A percentile compares a stretch with the other conserved stretches of the same genome.
These are phyloP conservation scores for Prunus mira DNA, from an alignment of 306 rosid species.

Conservation along the genomic window DNA sequence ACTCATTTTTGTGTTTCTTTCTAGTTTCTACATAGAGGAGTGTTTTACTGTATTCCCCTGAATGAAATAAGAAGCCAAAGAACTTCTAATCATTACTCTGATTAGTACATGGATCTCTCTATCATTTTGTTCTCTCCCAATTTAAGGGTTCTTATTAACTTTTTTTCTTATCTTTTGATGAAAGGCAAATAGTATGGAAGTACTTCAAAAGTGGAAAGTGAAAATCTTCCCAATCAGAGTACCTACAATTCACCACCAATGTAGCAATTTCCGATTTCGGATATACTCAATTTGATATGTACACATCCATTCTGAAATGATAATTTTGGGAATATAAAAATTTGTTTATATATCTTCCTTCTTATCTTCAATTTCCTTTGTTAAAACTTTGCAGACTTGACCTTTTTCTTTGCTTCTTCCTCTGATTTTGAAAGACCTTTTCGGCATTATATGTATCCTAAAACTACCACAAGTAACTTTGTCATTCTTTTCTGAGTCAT, in stretches of 20 bases:
- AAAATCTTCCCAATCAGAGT: background rate
- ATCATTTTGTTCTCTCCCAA: background rate
- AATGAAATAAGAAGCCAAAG: background rate
- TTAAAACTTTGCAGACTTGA: background rate
- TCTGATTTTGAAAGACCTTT: background rate
- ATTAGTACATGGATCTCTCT: background rate
- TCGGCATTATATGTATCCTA: background rate
- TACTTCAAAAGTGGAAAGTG: background rate
- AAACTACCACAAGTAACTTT: background rate
- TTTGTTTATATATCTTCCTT: background rate
- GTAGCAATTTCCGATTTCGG: background rate
- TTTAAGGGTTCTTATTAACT: background rate
- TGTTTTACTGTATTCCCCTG: background rate
- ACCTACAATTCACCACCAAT: background rate
- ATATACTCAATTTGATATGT: background rate
- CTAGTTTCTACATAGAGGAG: constrained; percentile 1
- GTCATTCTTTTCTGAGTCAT: background rate
- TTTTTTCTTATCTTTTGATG: background rate
- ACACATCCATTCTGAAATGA: background rate
- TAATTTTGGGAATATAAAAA: background rate
- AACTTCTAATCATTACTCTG: background rate
- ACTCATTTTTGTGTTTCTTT: background rate
- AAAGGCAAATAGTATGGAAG: background rate
- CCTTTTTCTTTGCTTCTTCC: background rate
- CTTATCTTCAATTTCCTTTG: background rate